Base-by-base conservation (phyloP, 495 filamentous ascomycete species). In the Xylaria castorea region DNA sequence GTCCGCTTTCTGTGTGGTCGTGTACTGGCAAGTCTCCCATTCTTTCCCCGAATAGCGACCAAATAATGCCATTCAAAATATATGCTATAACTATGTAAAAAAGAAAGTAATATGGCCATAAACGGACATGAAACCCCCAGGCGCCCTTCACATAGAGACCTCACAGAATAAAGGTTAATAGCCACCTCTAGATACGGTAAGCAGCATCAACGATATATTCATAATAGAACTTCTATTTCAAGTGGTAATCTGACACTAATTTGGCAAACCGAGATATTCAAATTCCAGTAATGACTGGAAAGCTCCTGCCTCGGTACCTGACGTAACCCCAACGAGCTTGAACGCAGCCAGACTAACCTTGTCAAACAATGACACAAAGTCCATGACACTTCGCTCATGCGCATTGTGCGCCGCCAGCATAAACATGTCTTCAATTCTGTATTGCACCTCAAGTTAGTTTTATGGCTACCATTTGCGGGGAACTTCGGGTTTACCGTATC, bases 251-350 rank as follows among this genome's bases (percentile, higher is more conserved):
- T 12, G 11, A 30, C 12, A 8, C 51, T 55, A 55, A 55, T 55
- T 55, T 30, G 51, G 51, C 27, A 55, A 30, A 25, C 51, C 51
- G 25, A 55, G 51, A 55, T 55, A 55, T 25, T 30, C 70, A 61
- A 79, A 79, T 51, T 79, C 77, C 18, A 79, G 70, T 48, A 79
- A 67, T 27, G 76, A 78, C 50, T 76, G 72, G 60, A 79, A 78
- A n/a, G 76, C 77, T n/a, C 77, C 77, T 18, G 71, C 76, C 16
- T 70, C 69, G 12, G 69, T 70, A 14, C 75, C 75, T 38, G 73
- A 77, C 48, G 74, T 75, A 11, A 55, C 51, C n/a, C 79, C 76
- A 14, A 66, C 73, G 1, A 79, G 74, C 63, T 55, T 65, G 61
- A 80, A 80, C 48, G 61, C 46, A 25, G 68, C 55, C 48, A 68